Base-by-base conservation (phyloP, 2,329 filamentous ascomycete species). In the Botrytis sinoallii region DNA sequence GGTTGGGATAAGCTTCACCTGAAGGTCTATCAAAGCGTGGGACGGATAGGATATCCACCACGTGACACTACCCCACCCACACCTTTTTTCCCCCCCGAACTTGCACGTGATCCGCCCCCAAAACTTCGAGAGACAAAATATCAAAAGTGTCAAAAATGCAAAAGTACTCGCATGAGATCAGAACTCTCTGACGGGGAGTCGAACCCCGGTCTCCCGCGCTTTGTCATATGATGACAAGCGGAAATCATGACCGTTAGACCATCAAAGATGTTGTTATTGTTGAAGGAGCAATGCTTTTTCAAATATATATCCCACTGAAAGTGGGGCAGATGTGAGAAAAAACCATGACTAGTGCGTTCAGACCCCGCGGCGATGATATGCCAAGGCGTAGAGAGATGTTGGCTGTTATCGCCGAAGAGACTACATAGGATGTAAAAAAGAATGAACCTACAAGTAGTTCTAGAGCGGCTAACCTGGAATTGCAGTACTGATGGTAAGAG, bases 201-300 rank as follows among this genome's bases (percentile, higher is more conserved):
- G 75, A 77, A 78, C 77, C 76, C 77, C 76, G 76, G 75, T 77
- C 77, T 77, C 76, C 76, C 77, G 77, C 75, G 77, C 60, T 6
- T 57, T 42, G 18, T 6, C 66, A 25, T 18, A 29, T 57, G 48
- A 74, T 81, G 80, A 81, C 79, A 81, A 81, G 80, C 80, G 79
- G 80, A 81, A 81, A 81, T 81, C 79, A 81, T 81, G 76, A 81
- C 80, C 79, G 78, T 80, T 80, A 81, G 79, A 81, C 79, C 79
- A 81, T 81, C 77, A 72, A 69, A 72, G 71, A 72, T n/a, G 46
- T n/a, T 29, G 16, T 55, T 38, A 16, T 52, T 55, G 46, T 42
- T 68, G 46, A 22, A 4, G 25, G 0, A 0, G 0, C 0, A 0
- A 0, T 0, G 1, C 1, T 2, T 40, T 40, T 55, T 29, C 1